phyloP scores from a whole-genome alignment of 2,329 filamentous ascomycete species.

The Alternaria viburni region DNA sequence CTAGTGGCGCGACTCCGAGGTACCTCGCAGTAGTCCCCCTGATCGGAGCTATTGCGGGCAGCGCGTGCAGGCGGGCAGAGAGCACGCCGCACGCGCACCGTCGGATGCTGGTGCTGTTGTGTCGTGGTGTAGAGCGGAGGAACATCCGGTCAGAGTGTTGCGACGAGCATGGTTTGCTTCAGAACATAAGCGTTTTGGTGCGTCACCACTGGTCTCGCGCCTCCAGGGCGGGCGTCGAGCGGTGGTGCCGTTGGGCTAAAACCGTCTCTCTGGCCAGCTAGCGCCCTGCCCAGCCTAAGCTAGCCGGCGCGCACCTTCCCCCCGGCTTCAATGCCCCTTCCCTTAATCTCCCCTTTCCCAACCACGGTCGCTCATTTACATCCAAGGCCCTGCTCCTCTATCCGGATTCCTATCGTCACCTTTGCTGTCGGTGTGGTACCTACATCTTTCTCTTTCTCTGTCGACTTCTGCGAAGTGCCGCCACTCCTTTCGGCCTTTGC shows the following conservation, averaged over 20 bases:
- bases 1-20: conserved; percentile 17
- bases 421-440: conserved; percentile 45
- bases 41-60: conserved; percentile 13
- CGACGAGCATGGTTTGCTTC: conserved; percentile 18
- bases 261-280: conserved; percentile 8
- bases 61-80: conserved; percentile 5
- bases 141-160: conserved; percentile 10
- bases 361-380: conserved; percentile 46
- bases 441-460: conserved; percentile 45
- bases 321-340: conserved; percentile 40
- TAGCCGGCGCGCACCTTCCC: conserved; percentile 29
- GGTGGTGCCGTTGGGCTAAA: conserved; percentile 18
- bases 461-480: conserved; percentile 50
- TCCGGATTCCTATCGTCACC: conserved; percentile 45
- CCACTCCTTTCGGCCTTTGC: conserved; percentile 53
- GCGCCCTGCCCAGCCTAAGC: conserved; percentile 12
- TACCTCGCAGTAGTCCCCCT: conserved; percentile 11
- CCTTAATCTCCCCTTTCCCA: conserved; percentile 44
- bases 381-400: conserved; percentile 40
- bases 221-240: conserved; percentile 25
- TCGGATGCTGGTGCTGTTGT: not conserved
- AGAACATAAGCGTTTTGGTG: conserved; percentile 20
- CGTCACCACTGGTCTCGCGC: conserved; percentile 22
- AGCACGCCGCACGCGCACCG: not conserved
- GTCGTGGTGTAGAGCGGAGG: conserved; percentile 1